A percentile compares a stretch with the other conserved stretches of the same genome.
Conservation (phyloP, 352 stramenopile species). For the Globisporangium nunn region DNA sequence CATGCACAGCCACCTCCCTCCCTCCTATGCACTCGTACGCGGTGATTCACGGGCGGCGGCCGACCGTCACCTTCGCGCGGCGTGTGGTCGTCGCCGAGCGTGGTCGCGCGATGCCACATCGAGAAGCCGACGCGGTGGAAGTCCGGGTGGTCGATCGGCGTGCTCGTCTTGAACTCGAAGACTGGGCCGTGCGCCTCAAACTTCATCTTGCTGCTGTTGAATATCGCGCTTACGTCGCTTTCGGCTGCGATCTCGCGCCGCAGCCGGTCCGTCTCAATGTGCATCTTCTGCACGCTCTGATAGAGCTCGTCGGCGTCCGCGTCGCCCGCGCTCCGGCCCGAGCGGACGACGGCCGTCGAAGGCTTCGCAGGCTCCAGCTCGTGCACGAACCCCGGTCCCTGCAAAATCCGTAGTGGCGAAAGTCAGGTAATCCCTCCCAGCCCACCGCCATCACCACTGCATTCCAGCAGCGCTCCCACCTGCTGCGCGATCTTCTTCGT, state of each 20-base stretch:
- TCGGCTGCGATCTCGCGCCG: constrained; percentile 1
- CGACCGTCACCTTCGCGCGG: neutral
- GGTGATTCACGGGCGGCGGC: neutral
- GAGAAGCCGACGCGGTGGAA: constrained; percentile 4
- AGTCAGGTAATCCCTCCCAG: no score
- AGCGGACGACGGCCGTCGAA: neutral
- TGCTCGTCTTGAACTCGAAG: constrained; percentile 12
- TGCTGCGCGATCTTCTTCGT: constrained; percentile 10
- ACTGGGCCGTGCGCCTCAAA: constrained; percentile 4
- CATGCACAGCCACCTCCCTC: neutral
- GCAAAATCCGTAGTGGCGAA: neutral
- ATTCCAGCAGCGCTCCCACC: neutral
- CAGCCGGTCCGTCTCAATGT: constrained; percentile 8
- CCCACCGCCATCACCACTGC: no score
- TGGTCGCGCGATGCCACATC: constrained; percentile 1
- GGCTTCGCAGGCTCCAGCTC: constrained; percentile 1
- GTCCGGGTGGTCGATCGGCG: constrained; percentile 3
- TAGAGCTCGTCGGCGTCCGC: neutral
- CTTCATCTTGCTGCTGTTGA: constrained; percentile 8
- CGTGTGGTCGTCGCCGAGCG: neutral
- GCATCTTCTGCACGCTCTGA: constrained; percentile 8
- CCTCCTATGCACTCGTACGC: neutral
- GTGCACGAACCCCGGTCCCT: neutral
- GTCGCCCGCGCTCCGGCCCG: neutral
- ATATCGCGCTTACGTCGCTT: constrained; percentile 3